Conservation (phyloP, 306 rosid species). For the Castanea sativa region DNA sequence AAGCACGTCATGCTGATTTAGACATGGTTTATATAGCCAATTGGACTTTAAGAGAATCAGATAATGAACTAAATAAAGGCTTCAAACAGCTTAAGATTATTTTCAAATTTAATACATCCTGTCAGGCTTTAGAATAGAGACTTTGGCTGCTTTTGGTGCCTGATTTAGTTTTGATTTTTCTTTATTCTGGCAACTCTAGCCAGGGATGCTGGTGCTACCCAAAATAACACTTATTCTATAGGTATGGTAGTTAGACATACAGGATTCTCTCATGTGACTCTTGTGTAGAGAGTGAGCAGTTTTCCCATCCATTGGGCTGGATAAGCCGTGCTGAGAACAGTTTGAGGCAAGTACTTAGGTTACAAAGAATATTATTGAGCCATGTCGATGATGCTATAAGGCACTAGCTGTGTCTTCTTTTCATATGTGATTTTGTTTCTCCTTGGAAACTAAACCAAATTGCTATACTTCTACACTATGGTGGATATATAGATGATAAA, state of each 20-base stretch:
- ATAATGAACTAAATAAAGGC: not conserved
- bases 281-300: not conserved
- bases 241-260: slow-evolving; percentile 7
- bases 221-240: not conserved
- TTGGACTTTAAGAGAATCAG: not conserved
- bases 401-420: not conserved
- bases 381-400: not conserved
- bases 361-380: not conserved
- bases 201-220: not conserved
- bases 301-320: not conserved
- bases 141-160: not conserved
- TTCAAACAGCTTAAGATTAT: not conserved
- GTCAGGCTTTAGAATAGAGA: not conserved
- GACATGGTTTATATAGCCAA: not conserved
- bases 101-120: not conserved
- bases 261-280: not conserved
- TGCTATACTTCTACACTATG: not conserved
- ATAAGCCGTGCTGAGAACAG: not conserved
- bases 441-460: no score
- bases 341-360: not conserved
- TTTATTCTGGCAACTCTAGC: slow-evolving; percentile 7
- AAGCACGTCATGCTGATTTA: slow-evolving; percentile 1
- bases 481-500: not conserved
- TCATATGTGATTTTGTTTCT: no score
- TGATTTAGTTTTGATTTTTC: slow-evolving; percentile 10